These are phyloP conservation scores for Pseudozyma flocculosa DNA, from an alignment of 1,284 basidiomycete genomes.

Conservation along the genomic window DNA sequence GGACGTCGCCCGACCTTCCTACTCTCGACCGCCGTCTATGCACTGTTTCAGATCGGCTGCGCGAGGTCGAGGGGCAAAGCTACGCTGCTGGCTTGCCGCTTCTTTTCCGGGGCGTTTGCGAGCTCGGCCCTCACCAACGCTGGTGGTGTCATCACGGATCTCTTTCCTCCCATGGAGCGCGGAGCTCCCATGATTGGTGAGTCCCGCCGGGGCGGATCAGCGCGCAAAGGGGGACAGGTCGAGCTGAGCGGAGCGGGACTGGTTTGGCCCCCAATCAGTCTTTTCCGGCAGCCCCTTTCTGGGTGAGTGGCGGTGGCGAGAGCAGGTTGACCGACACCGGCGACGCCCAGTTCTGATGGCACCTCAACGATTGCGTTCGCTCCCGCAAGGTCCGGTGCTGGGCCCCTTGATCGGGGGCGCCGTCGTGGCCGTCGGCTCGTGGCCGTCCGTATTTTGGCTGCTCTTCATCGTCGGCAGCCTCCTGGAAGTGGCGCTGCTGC, in stretches of 20 bases:
- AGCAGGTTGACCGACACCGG: no score
- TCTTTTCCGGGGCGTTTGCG: constrained; percentile 24
- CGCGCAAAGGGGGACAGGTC: no score
- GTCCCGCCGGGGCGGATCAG: no score
- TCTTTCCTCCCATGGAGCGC: constrained; percentile 18
- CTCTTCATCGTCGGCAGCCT: constrained; percentile 11
- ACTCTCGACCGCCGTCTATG: constrained; percentile 10
- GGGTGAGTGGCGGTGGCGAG: constrained; percentile 9
- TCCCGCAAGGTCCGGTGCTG: constrained; percentile 17
- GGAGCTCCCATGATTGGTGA: constrained; percentile 21
- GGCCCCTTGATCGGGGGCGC: constrained; percentile 21
- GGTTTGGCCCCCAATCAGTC: no score
- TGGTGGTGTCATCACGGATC: constrained; percentile 27
- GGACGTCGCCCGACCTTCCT: constrained; percentile 11
- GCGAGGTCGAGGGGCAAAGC: constrained; percentile 17
- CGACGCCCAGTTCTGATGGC: no score
- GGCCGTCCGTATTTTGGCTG: constrained; percentile 24
- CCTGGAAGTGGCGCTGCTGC: constrained; percentile 6
- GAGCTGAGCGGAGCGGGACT: no score
- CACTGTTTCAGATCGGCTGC: constrained; percentile 17
- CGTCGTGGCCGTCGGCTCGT: constrained; percentile 8
- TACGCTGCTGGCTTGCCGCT: constrained; percentile 16
- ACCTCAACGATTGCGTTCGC: no score
- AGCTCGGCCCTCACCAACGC: constrained; percentile 33
- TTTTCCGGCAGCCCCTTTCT: neutral